Evolutionary conservation across 2,329 filamentous ascomycete species (phyloP), one percentile per base, ranked within the genome.

Genomic region (Aspergillus alliaceus): DNA sequence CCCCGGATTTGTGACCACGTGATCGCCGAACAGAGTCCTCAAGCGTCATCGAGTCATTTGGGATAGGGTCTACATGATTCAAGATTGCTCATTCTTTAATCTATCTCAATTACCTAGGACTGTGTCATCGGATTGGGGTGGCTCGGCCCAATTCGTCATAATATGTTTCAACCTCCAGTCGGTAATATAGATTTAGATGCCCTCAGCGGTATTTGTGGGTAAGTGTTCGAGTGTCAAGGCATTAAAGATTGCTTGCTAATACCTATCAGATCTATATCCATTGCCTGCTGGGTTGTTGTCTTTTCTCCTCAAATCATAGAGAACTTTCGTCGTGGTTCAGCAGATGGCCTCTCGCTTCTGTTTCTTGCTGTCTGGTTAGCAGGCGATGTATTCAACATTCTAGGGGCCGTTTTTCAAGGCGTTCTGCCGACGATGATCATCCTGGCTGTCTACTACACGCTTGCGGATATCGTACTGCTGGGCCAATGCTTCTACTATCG

Each of bases 251-350:
- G 18, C 6, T 40, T 11, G 12, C 15, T 18, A 44, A 7, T 35
- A 31, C 40, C 49, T 8, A 66, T 47, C 58, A 91, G 93, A 34
- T 96, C 93, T 8, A 93, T 99, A 65, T 96, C 91, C 46, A 97
- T 99, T 71, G 93, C 93, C 51, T 97, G 93, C 73, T 97, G 95
- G 95, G 90, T 98, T 56, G 91, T 98, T 34, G 95, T 99, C 57
- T 99, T 97, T 79, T 95, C 91, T 1, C 95, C 95, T 2, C 95
- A 99, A 67, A 97, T 99, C 66, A 88, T 96, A 66, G 91, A 96
- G 70, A 97, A 97, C 72, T 97, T 96, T 78, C 88, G 87, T 61
- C 86, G 92, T 55, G 80, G 85, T 64, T 96, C 90, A 39, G 91
- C 92, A 57, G 91, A 97, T 72, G 93, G 92, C 2, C 82, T 98